These are phyloP conservation scores for Lentinula edodes DNA, from an alignment of 768 basidiomycete genomes.

Conservation along the genomic window DNA sequence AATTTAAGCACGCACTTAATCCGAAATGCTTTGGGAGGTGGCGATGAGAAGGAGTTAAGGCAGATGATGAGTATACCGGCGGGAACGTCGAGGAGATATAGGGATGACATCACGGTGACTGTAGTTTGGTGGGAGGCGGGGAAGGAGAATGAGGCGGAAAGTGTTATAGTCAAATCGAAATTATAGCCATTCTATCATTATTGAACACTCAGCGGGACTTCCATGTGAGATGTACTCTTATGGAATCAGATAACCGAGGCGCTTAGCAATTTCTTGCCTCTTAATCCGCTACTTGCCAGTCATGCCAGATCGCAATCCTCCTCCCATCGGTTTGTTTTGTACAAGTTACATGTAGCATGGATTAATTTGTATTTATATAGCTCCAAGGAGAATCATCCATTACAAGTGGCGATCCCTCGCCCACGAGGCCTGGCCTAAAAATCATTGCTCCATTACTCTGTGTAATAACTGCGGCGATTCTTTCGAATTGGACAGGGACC, in stretches of 20 bases:
- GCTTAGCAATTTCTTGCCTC: too few relatives aligned
- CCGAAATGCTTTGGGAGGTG: conserved; percentile 90
- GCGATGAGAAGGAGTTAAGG: conserved; percentile 52
- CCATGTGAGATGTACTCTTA: too few relatives aligned
- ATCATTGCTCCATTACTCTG: not conserved
- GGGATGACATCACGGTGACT: conserved; percentile 84
- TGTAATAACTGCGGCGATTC: not conserved
- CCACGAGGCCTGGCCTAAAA: not conserved
- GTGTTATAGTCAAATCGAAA: conserved; percentile 39
- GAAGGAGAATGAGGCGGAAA: conserved; percentile 34
- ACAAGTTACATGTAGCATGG: too few relatives aligned
- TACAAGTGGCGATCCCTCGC: too few relatives aligned
- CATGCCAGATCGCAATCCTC: too few relatives aligned
- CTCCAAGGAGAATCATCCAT: too few relatives aligned
- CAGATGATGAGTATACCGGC: conserved; percentile 76
- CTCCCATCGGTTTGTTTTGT: too few relatives aligned
- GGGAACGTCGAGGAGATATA: conserved; percentile 66
- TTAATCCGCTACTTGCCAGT: too few relatives aligned
- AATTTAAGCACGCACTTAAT: conserved; percentile 81
- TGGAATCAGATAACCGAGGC: too few relatives aligned
- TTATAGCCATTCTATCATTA: conserved; percentile 28
- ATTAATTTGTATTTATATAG: too few relatives aligned
- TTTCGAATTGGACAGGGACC: not conserved
- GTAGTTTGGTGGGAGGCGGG: conserved; percentile 83
- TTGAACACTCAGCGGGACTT: too few relatives aligned